Percentiles rank a stretch among this genome's conserved stretches.
Evolutionary conservation across 163 green algal species (phyloP).

Genomic region (Scenedesmus sp.): DNA sequence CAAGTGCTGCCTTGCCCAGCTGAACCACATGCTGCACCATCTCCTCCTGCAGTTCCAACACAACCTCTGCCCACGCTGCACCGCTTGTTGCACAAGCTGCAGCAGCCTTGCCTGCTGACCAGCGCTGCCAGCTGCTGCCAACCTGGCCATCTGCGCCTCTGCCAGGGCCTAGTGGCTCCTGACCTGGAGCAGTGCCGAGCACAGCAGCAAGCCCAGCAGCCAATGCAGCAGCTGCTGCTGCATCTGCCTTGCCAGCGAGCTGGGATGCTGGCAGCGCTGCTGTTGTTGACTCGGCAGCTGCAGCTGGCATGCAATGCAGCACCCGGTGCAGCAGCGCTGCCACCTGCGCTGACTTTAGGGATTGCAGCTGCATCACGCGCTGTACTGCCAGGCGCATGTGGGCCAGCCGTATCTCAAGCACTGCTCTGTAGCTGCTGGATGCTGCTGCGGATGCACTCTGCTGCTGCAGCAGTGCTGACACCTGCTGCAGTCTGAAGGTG

Average conservation of each 20-base stretch:
- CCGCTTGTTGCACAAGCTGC: background rate
- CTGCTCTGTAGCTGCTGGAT: background rate
- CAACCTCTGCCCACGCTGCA: background rate
- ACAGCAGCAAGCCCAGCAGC: background rate
- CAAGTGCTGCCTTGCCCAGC: background rate
- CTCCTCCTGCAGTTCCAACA: background rate
- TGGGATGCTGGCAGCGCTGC: background rate
- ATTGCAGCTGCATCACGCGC: conserved; percentile 34
- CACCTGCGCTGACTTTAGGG: conserved; percentile 1
- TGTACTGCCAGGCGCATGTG: conserved; percentile 41
- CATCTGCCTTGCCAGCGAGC: background rate
- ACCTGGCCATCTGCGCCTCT: too few species aligned
- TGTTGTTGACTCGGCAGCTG: background rate
- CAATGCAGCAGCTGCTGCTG: background rate
- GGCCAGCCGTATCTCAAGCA: background rate
- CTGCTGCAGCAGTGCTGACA: background rate
- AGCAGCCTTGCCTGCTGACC: background rate
- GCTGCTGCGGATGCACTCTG: background rate
- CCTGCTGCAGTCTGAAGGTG: background rate
- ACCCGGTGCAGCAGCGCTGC: background rate
- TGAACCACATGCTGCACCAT: conserved; percentile 19
- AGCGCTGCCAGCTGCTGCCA: background rate
- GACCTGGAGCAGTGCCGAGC: background rate
- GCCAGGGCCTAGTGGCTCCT: background rate
- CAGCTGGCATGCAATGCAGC: background rate